These are phyloP conservation scores for Monosporozyma aerobia DNA, from an alignment of 805 yeast species.

Conservation along the genomic window DNA sequence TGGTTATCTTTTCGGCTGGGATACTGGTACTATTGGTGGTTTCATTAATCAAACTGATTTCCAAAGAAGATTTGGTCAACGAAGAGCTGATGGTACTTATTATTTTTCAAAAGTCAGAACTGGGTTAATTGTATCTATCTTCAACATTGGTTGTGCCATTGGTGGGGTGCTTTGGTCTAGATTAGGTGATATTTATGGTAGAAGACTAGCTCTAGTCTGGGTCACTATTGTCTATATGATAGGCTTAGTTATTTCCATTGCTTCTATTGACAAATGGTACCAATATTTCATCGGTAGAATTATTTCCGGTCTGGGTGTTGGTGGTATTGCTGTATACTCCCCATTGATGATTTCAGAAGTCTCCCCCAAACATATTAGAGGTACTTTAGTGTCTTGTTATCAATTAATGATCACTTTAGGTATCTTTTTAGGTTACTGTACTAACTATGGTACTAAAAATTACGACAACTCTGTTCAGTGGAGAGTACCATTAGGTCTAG, in stretches of 20 bases:
- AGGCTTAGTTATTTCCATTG: conserved; percentile 61
- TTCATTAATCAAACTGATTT: conserved; percentile 53
- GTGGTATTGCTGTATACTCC: conserved; percentile 65
- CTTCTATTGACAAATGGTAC: conserved; percentile 48
- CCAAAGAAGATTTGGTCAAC: conserved; percentile 44
- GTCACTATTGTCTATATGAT: conserved; percentile 56
- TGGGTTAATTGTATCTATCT: conserved; percentile 50
- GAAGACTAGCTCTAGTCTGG: conserved; percentile 53
- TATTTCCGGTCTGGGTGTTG: conserved; percentile 71
- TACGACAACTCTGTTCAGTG: conserved; percentile 45
- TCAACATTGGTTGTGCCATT: conserved; percentile 68
- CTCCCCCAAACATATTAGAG: conserved; percentile 44
- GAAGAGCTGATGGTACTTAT: conserved; percentile 21
- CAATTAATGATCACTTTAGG: conserved; percentile 68
- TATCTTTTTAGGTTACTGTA: conserved; percentile 70
- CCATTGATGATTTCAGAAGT: conserved; percentile 56
- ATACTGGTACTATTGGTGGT: conserved; percentile 74
- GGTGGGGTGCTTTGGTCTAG: conserved; percentile 58
- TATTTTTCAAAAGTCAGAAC: conserved; percentile 45
- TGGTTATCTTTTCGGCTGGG: conserved; percentile 56
- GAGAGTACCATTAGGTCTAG: conserved; percentile 64
- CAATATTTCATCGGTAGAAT: conserved; percentile 63
- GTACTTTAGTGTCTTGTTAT: conserved; percentile 60
- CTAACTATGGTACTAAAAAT: conserved; percentile 45
- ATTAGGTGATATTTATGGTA: conserved; percentile 54